Percentiles rank a stretch among this genome's conserved stretches.
Evolutionary conservation across 768 basidiomycete species (phyloP).

Genomic region (Coprinopsis cinerea): DNA sequence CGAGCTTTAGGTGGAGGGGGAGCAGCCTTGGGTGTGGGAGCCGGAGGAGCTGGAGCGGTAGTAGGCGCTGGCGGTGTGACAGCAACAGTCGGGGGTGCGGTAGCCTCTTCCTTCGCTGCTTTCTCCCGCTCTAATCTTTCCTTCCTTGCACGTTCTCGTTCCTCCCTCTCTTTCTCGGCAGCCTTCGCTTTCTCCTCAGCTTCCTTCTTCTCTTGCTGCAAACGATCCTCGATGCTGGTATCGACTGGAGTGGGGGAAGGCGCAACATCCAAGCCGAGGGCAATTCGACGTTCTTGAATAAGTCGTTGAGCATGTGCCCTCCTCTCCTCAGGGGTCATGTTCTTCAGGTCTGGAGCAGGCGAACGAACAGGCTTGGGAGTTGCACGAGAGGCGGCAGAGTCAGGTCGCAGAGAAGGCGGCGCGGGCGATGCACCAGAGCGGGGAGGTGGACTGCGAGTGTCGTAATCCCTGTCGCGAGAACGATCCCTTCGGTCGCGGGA

Average conservation of each 20-base stretch:
- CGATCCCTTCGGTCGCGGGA: constrained; percentile 19
- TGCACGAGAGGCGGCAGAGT: constrained; percentile 39
- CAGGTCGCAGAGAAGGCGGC: constrained; percentile 43
- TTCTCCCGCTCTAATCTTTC: constrained; percentile 75
- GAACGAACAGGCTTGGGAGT: constrained; percentile 40
- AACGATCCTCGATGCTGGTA: constrained; percentile 75
- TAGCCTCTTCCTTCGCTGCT: constrained; percentile 42
- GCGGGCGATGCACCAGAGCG: constrained; percentile 49
- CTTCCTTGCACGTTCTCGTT: constrained; percentile 64
- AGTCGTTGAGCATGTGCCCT: constrained; percentile 76
- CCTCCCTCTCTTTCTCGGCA: constrained; percentile 79
- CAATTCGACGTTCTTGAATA: constrained; percentile 79
- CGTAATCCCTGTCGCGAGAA: constrained; percentile 28
- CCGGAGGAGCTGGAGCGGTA: constrained; percentile 17
- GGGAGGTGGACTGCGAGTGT: constrained; percentile 42
- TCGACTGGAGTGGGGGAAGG: constrained; percentile 53
- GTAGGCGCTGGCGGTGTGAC: constrained; percentile 14
- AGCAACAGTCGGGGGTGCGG: constrained; percentile 20
- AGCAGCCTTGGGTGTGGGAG: constrained; percentile 23
- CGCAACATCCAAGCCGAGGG: constrained; percentile 64
- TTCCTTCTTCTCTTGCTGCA: constrained; percentile 83
- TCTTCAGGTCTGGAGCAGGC: constrained; percentile 56
- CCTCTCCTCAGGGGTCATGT: constrained; percentile 83
- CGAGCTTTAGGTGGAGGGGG: constrained; percentile 28
- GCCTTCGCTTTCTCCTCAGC: constrained; percentile 78